These are phyloP conservation scores for Phytophthora niederhauseri DNA, from an alignment of 352 stramenopile species.

Conservation along the genomic window DNA sequence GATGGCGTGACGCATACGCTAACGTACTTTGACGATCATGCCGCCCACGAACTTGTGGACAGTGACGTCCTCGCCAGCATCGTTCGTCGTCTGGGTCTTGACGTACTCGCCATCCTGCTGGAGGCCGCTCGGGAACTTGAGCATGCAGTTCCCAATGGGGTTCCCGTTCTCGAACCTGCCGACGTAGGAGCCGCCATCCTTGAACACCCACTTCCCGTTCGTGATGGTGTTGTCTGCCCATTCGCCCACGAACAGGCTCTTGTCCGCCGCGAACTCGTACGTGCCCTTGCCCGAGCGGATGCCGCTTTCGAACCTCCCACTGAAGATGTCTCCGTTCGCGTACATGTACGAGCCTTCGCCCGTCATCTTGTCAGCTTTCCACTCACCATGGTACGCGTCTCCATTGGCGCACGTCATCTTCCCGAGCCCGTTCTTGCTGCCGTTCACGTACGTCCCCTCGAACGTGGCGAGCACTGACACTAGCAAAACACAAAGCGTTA, in stretches of 20 bases:
- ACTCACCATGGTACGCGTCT: constrained; percentile 91
- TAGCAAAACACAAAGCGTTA: constrained; percentile 18
- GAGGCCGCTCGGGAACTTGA: constrained; percentile 88
- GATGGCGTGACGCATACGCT: constrained; percentile 10
- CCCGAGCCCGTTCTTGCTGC: constrained; percentile 85
- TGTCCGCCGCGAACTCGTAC: constrained; percentile 89
- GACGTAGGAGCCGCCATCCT: constrained; percentile 84
- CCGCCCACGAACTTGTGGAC: constrained; percentile 77
- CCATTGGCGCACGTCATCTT: constrained; percentile 93
- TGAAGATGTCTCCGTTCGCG: constrained; percentile 93
- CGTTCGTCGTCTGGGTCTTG: constrained; percentile 53
- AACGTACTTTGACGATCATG: constrained; percentile 73
- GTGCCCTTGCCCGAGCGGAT: constrained; percentile 89
- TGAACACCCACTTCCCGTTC: constrained; percentile 92
- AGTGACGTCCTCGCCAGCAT: constrained; percentile 53
- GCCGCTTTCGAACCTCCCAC: constrained; percentile 76
- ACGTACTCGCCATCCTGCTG: constrained; percentile 88
- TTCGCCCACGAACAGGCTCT: constrained; percentile 84
- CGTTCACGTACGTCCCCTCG: constrained; percentile 88
- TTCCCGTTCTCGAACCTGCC: constrained; percentile 87
- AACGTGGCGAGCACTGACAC: constrained; percentile 80
- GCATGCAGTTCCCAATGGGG: constrained; percentile 88
- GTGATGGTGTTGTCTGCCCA: constrained; percentile 89
- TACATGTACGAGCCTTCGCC: constrained; percentile 93
- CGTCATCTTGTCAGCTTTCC: constrained; percentile 84